These are phyloP conservation scores for Eremothecium coryli DNA, from an alignment of 1,139 yeast genomes.

Conservation along the genomic window DNA sequence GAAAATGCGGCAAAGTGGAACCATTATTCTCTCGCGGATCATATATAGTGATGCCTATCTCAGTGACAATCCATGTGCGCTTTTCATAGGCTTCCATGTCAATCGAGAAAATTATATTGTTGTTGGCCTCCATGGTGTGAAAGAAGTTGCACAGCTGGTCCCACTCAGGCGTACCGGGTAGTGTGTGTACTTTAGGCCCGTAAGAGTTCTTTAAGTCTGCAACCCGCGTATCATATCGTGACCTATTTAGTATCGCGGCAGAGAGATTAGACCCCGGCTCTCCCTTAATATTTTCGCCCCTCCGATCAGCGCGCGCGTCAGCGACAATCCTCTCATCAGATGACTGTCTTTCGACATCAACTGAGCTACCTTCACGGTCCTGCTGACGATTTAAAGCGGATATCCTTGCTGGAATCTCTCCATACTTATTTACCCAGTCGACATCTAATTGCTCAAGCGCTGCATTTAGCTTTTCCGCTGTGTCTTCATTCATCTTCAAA, in stretches of 20 bases:
- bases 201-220: conserved; percentile 13
- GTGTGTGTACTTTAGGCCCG: conserved; percentile 17
- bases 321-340: conserved; percentile 5
- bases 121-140: conserved; percentile 21
- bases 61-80: conserved; percentile 42
- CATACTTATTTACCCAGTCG: conserved; percentile 1
- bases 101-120: conserved; percentile 40
- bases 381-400: no score
- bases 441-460: neutral
- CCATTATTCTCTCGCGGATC: conserved; percentile 40
- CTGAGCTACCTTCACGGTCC: no score
- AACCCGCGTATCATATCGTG: neutral
- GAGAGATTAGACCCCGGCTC: no score
- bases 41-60: conserved; percentile 59
- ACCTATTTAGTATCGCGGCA: neutral
- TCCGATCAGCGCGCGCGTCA: conserved; percentile 4
- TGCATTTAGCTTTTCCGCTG: neutral
- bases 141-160: conserved; percentile 22
- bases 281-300: conserved; percentile 10
- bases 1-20: conserved; percentile 25
- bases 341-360: no score
- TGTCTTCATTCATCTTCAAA: neutral
- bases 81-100: conserved; percentile 64
- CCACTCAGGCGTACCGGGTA: conserved; percentile 20
- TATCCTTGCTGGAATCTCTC: conserved; percentile 1